Evolutionary conservation across 805 yeast genomes (phyloP), one percentile per base, ranked within the genome.

Genomic region (Metschnikowia kunwiensis): DNA sequence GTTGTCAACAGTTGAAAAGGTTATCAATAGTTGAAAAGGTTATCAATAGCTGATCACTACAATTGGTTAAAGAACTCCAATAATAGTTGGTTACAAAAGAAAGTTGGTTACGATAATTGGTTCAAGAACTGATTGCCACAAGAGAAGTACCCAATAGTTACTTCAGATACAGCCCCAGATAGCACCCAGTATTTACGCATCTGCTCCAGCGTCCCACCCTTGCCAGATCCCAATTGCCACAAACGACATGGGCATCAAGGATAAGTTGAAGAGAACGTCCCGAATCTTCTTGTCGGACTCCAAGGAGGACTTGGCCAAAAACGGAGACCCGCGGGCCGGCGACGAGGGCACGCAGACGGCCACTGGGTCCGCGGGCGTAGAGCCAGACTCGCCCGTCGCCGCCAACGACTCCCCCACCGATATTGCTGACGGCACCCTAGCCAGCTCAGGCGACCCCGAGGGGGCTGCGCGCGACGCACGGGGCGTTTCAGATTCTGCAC

Each of bases 231-330:
- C 18, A 18, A 5, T 17, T 5, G 9, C 15, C 22, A 11, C 15
- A 10, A n/a, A 30, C 27, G 25, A 31, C 16, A 47, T 47, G 51
- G 44, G 46, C 12, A 38, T 47, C 31, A 47, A 41, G 29, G 50
- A 47, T 35, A 45, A 34, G 18, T 30, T 47, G 17, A 47, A 40
- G 26, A 40, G 51, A 36, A 31, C 48, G 4, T 47, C 51, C 20
- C 40, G 38, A 28, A 38, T 45, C 30, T 46, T 47, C 26, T 28
- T 34, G 33, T 29, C 36, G 29, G 49, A 44, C 30, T 37, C 46
- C 22, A 42, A 38, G 38, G 46, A 36, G 36, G 36, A 44, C 33
- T 12, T 42, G 29, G 10, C 30, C 7, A 45, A 40, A 11, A 37
- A 34, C 15, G 28, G 27, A 15, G 24, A 13, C 28, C 8, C 9